A percentile compares a stretch with the other conserved stretches of the same genome.
Evolutionary conservation across 805 yeast species (phyloP).

Genomic region (Yamadazyma olivae): DNA sequence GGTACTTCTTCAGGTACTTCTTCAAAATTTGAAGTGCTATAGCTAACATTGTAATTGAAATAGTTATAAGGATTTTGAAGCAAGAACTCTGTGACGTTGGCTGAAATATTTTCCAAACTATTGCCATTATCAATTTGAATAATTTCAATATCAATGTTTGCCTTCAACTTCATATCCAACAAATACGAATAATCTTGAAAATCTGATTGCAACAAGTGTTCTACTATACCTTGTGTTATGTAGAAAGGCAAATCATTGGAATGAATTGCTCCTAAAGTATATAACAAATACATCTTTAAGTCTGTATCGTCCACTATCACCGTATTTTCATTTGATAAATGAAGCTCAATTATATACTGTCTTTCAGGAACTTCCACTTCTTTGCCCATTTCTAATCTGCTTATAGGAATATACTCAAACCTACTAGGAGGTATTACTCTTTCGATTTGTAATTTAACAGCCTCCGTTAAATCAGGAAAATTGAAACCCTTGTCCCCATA

Average conservation of each 20-base stretch:
- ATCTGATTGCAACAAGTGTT: constrained; percentile 30
- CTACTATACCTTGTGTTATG: constrained; percentile 44
- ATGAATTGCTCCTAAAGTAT: constrained; percentile 43
- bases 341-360: constrained; percentile 7
- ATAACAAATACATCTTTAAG: constrained; percentile 38
- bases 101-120: background rate
- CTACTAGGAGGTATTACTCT: background rate
- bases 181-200: too few species aligned
- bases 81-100: background rate
- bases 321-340: constrained; percentile 6
- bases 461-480: constrained; percentile 67
- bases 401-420: constrained; percentile 6
- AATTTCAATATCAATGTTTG: background rate
- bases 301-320: constrained; percentile 20
- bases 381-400: background rate
- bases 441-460: constrained; percentile 30
- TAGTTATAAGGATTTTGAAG: constrained; percentile 1
- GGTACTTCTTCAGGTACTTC: too few species aligned
- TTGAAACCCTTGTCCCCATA: constrained; percentile 41
- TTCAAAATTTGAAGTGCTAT: background rate
- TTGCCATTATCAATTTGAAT: background rate
- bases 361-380: constrained; percentile 6
- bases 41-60: constrained; percentile 1
- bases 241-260: constrained; percentile 62
- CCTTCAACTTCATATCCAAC: too few species aligned